A percentile compares a stretch with the other conserved stretches of the same genome.
These are phyloP conservation scores for Starmerella etchellsii DNA, from an alignment of 805 yeast genomes.

Conservation along the genomic window DNA sequence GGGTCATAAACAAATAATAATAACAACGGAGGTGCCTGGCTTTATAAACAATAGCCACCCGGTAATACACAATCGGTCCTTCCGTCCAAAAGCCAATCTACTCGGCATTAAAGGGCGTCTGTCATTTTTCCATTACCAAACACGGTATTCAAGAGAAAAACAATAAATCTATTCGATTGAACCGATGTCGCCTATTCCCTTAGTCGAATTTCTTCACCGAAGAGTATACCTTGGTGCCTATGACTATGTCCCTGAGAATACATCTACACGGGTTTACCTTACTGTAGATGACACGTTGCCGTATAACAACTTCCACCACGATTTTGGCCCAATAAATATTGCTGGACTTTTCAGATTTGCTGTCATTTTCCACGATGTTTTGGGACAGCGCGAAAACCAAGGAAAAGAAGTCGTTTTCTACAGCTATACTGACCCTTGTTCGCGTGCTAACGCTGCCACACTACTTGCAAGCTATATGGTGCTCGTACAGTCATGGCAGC, in stretches of 20 bases:
- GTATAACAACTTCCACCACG: conserved; percentile 89
- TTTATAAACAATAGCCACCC: background rate
- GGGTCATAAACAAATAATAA: background rate
- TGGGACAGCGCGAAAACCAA: conserved; percentile 72
- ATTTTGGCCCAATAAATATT: conserved; percentile 90
- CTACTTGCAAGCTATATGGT: conserved; percentile 88
- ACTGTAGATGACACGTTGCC: conserved; percentile 87
- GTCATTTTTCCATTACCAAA: too few species aligned
- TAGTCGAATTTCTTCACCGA: conserved; percentile 30
- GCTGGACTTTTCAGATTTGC: conserved; percentile 93
- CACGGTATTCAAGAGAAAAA: background rate
- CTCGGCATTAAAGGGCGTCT: too few species aligned
- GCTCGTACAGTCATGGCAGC: conserved; percentile 92
- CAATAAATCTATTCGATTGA: background rate
- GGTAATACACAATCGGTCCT: too few species aligned
- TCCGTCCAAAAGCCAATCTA: too few species aligned
- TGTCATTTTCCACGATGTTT: conserved; percentile 78
- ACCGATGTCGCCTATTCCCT: conserved; percentile 1
- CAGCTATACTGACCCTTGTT: conserved; percentile 67
- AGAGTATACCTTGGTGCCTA: conserved; percentile 77
- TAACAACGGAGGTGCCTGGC: background rate
- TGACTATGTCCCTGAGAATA: conserved; percentile 65
- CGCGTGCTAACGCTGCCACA: conserved; percentile 89
- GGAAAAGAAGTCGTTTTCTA: conserved; percentile 85
- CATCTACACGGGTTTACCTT: conserved; percentile 64